Percentiles rank a stretch among this genome's conserved stretches.
Evolutionary conservation across 2,329 filamentous ascomycete species (phyloP).

Genomic region (Xylariaceae sp.): DNA sequence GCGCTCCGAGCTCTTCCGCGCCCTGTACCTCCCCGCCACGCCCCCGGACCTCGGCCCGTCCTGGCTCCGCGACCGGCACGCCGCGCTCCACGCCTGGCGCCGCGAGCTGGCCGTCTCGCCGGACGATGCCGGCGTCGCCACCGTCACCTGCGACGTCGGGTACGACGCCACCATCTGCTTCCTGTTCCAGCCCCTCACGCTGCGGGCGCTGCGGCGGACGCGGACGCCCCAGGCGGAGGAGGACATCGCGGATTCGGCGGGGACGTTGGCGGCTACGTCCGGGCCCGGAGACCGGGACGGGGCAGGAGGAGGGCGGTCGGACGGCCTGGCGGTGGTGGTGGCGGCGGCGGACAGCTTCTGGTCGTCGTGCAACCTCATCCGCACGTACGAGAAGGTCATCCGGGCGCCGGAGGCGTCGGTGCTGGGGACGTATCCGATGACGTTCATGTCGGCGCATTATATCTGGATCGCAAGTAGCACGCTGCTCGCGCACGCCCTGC

Average conservation of each 20-base stretch:
- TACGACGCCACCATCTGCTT: conserved; percentile 27
- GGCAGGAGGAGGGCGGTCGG: no score
- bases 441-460: conserved; percentile 27
- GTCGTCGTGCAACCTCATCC: conserved; percentile 23
- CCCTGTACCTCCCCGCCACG: conserved; percentile 14
- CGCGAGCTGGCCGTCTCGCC: no score
- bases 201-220: conserved; percentile 20
- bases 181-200: conserved; percentile 25
- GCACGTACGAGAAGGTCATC: conserved; percentile 26
- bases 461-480: conserved; percentile 27
- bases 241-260: no score
- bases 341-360: no score
- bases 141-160: conserved; percentile 27
- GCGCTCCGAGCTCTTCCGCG: conserved; percentile 29
- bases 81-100: no score
- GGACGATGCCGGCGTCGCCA: conserved; percentile 23
- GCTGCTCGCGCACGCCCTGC: conserved; percentile 25
- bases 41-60: not conserved
- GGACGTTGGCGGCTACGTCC: no score
- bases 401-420: conserved; percentile 23
- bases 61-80: conserved; percentile 11
- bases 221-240: conserved; percentile 24
- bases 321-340: no score
- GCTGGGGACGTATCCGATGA: conserved; percentile 26
- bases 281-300: no score